These are phyloP conservation scores for Xylaria sp. DNA, from an alignment of 2,329 filamentous ascomycete genomes.

Conservation along the genomic window DNA sequence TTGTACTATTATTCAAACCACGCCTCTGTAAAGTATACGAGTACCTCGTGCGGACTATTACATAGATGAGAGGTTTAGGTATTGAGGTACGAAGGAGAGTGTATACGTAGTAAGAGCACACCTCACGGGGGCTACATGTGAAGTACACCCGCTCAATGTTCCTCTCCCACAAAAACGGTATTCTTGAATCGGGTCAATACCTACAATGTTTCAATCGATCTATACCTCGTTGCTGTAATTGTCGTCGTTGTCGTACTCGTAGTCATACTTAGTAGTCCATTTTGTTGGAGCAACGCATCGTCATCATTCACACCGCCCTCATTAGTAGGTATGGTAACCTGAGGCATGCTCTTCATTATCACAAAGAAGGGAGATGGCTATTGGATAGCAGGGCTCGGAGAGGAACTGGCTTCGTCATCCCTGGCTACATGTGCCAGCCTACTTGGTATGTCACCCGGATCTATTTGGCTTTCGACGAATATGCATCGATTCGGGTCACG, in stretches of 20 bases:
- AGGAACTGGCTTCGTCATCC: constrained; percentile 37
- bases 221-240: not conserved
- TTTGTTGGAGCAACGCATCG: constrained; percentile 16
- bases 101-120: too few relatives aligned
- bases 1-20: not conserved
- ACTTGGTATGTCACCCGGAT: too few relatives aligned
- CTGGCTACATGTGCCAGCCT: not conserved
- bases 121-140: too few relatives aligned
- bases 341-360: constrained; percentile 19
- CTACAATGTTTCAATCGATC: not conserved
- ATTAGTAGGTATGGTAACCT: not conserved
- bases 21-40: not conserved
- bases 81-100: too few relatives aligned
- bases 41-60: too few relatives aligned
- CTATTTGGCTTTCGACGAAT: too few relatives aligned
- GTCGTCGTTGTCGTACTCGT: constrained; percentile 17
- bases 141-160: not conserved
- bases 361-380: constrained; percentile 6
- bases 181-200: too few relatives aligned
- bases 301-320: constrained; percentile 33
- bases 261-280: not conserved
- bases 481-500: too few relatives aligned
- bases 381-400: constrained; percentile 29
- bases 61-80: too few relatives aligned
- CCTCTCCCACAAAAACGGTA: too few relatives aligned